Conservation (phyloP, 2,329 filamentous ascomycete genomes). For the Fusarium miscanthi region DNA sequence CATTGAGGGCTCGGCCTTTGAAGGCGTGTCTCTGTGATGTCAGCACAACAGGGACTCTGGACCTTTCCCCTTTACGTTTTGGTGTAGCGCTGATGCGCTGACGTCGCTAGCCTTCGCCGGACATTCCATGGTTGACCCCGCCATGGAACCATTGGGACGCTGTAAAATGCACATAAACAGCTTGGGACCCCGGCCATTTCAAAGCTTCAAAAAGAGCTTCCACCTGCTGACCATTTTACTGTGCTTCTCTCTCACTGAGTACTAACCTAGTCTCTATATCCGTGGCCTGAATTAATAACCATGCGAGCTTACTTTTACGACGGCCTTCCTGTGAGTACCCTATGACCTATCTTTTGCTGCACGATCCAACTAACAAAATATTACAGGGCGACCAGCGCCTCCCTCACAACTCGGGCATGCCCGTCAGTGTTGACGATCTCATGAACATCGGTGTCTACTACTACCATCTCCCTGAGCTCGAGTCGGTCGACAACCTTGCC, state of each 20-base stretch:
- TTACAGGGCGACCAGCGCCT: constrained; percentile 90
- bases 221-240: constrained; percentile 11
- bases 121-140: constrained; percentile 37
- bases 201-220: constrained; percentile 22
- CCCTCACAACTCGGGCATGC: constrained; percentile 84
- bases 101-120: constrained; percentile 39
- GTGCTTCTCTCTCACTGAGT: background rate
- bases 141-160: constrained; percentile 26
- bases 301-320: constrained; percentile 72
- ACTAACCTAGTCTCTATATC: background rate
- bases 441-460: constrained; percentile 83
- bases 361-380: constrained; percentile 12
- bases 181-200: constrained; percentile 11
- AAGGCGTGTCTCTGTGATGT: constrained; percentile 35
- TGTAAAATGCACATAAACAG: constrained; percentile 27
- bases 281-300: constrained; percentile 32
- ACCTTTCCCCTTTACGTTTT: constrained; percentile 17
- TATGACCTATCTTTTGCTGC: background rate
- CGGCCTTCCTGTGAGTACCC: constrained; percentile 60
- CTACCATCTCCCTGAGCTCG: constrained; percentile 72
- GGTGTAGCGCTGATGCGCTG: constrained; percentile 38
- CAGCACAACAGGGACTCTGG: constrained; percentile 8
- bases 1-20: background rate
- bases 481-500: constrained; percentile 79
- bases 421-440: constrained; percentile 74